phyloP scores from a whole-genome alignment of 345 rosid genomes.

The Arabidopsis suecica region DNA sequence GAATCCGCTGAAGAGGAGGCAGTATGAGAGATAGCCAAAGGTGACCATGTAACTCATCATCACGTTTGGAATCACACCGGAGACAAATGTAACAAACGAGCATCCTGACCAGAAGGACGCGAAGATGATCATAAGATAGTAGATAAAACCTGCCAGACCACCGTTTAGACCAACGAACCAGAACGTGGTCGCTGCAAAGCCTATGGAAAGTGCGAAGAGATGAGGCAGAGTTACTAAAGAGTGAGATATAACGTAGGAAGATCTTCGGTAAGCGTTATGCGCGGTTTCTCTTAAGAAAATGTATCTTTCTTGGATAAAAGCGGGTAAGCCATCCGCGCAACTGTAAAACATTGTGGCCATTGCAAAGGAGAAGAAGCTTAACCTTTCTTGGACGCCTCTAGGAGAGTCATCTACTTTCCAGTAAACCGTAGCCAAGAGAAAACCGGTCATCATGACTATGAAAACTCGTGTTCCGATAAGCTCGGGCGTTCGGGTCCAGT shows the following conservation, averaged over 20 bases:
- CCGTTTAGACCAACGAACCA: conserved; percentile 78
- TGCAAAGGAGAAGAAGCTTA: conserved; percentile 59
- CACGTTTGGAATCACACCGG: conserved; percentile 73
- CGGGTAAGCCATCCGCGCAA: conserved; percentile 54
- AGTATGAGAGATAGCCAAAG: conserved; percentile 71
- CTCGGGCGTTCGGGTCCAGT: conserved; percentile 46
- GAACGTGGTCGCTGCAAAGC: conserved; percentile 71
- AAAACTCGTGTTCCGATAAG: conserved; percentile 39
- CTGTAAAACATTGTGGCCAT: conserved; percentile 56
- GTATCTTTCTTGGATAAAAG: conserved; percentile 66
- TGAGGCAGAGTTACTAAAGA: conserved; percentile 68
- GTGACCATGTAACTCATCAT: conserved; percentile 81
- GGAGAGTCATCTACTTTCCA: conserved; percentile 54
- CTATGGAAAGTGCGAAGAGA: conserved; percentile 59
- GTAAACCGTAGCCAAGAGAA: conserved; percentile 66
- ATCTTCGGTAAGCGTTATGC: conserved; percentile 60
- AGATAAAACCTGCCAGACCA: conserved; percentile 61
- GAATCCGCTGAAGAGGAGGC: conserved; percentile 88
- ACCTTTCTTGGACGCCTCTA: conserved; percentile 54
- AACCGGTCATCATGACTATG: conserved; percentile 51
- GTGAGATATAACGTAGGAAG: conserved; percentile 85
- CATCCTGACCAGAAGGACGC: conserved; percentile 88
- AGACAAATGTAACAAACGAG: conserved; percentile 83
- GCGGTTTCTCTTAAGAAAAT: conserved; percentile 76
- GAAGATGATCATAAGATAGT: conserved; percentile 60